These are phyloP conservation scores for Amanita subjunquillea DNA, from an alignment of 768 basidiomycete species.

Conservation along the genomic window DNA sequence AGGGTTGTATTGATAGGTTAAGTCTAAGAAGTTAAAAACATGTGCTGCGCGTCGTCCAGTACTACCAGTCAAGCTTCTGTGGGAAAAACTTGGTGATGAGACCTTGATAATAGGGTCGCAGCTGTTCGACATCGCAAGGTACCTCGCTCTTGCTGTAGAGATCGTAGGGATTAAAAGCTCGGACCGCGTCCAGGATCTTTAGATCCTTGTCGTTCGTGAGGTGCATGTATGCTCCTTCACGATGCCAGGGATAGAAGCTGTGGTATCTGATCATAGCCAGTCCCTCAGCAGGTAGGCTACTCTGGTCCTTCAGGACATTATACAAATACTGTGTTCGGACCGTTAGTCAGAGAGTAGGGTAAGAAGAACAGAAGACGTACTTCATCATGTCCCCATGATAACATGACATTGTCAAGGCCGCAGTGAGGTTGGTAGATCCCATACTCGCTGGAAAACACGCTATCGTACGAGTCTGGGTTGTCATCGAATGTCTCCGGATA, in stretches of 20 bases:
- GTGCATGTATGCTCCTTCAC: conserved; percentile 77
- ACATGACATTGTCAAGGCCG: conserved; percentile 79
- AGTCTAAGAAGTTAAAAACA: background rate
- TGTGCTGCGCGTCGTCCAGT: too few relatives aligned
- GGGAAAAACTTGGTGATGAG: conserved; percentile 87
- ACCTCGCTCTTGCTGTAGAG: conserved; percentile 85
- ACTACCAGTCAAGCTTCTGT: conserved; percentile 67
- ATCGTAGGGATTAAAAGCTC: conserved; percentile 90
- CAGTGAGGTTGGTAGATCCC: conserved; percentile 75
- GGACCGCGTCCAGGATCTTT: conserved; percentile 59
- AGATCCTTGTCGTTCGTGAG: conserved; percentile 66
- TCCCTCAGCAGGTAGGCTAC: conserved; percentile 68
- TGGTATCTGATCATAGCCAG: conserved; percentile 92
- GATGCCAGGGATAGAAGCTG: conserved; percentile 94
- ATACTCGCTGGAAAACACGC: conserved; percentile 56
- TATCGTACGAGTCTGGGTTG: conserved; percentile 61
- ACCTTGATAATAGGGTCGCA: conserved; percentile 75
- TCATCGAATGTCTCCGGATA: conserved; percentile 69
- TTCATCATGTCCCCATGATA: conserved; percentile 91
- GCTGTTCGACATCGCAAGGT: conserved; percentile 44
- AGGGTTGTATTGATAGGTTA: background rate
- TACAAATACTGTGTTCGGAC: conserved; percentile 58
- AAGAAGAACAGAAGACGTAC: conserved; percentile 25
- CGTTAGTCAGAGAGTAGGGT: background rate
- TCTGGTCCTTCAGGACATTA: conserved; percentile 75